Base-by-base conservation (phyloP, 306 rosid species). In the Rosa persica region DNA sequence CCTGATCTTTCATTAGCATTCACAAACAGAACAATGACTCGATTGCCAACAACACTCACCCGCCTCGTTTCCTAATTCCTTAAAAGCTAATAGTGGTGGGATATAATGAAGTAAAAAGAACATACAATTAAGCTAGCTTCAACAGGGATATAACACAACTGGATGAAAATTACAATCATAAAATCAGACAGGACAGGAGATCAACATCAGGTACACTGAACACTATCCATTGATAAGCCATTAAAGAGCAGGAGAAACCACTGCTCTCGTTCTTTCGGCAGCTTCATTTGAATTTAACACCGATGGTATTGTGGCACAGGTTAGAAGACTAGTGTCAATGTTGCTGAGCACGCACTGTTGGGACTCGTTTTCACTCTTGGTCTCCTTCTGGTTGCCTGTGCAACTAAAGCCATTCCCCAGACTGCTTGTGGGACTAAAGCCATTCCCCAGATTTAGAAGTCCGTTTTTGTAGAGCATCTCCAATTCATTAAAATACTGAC, bases 401-500 rank as follows among this genome's bases (percentile, higher is more conserved):
- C 80, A 20, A 16, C 43, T 79, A 36, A 76, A 69, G 42, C 73
- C 70, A 70, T 77, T 82, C 70, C 89, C 90, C 46, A 78, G 61
- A 83, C 76, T 82, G 47, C 46, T 66, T 66, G 62, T 72, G 80
- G 79, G 51, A 25, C 20, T 81, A 25, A 76, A 75, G 30, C 71
- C 75, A 72, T 77, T 81, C 74, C 88, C 91, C 49, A 81, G 58
- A 86, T 80, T 82, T n/a, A 82, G 46, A 42, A 73, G 73, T 36
- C 87, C 95, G 3, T 77, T 89, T 66, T 89, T 80, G 74, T 87
- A 87, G 54, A 94, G 86, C 75, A 81, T 55, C 79, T 86, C 93
- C 83, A 92, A 85, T 70, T 89, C 92, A 49, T 83, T 81, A 77
- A 92, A 92, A 83, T 90, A 89, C 6, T 87, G 90, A 76, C 97